Base-by-base conservation (phyloP, 805 yeast species). In the Starmerella lactis-condensi region DNA sequence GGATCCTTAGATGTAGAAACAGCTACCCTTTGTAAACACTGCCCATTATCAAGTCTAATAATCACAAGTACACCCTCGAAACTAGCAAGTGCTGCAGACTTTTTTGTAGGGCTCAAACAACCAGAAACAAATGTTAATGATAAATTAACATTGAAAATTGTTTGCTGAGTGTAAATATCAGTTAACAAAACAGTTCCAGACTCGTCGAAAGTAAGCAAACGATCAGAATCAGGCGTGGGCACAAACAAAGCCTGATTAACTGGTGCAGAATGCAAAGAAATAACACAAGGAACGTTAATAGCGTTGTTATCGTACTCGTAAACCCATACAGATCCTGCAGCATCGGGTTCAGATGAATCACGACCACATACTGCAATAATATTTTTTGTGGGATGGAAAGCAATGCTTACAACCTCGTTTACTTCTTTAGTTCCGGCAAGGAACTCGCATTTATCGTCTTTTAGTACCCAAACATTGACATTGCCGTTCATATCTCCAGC, bases 401-500 rank as follows among this genome's bases (percentile, higher is more conserved):
- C 54, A 31, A 85, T 61, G 91, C 93, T 82, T 27, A 72, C 69
- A 6, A 89, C 68, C 57, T 89, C 99, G 44, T 78, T 93, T 26
- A 77, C 82, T 53, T 83, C 94, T 47, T 77, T 82, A 36, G 81
- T 57, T 37, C 72, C 70, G 17, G 70, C 75, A 39, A 66, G 59
- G 44, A 65, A 56, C 39, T 60, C 63, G 96, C 96, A 85, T 35
- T 68, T 67, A 51, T 83, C 81, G 18, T 92, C 94, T 75, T 74
- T 44, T 74, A 73, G 28, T 64, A 53, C 48, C 70, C 67, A 58
- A 73, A 77, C 11, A 82, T 69, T 43, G 19, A 85, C 62, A 45
- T 70, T 70, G 32, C 98, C 96, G 33, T 72, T 72, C 99, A 89
- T 89, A 55, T 91, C 99, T 24, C 85, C 96, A 5, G 94, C 75